phyloP scores from a whole-genome alignment of 169 alveolate genomes.

The Plasmodium knowlesi region DNA sequence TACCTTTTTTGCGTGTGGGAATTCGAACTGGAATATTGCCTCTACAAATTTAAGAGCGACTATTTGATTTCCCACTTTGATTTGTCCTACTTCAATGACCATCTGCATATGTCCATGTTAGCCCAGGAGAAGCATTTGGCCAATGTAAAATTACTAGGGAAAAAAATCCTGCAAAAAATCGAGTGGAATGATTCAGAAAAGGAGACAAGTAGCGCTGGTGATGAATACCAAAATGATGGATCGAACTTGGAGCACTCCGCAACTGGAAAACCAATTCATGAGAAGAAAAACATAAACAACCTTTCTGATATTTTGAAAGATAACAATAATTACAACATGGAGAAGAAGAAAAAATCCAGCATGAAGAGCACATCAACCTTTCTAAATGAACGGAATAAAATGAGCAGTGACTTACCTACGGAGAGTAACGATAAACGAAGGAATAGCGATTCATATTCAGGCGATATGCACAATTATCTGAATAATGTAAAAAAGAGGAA shows the following conservation, averaged over 20 bases:
- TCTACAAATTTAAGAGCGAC: constrained; percentile 72
- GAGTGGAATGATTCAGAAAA: constrained; percentile 35
- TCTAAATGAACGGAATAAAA: background rate
- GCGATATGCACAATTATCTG: background rate
- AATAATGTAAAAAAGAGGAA: constrained; percentile 48
- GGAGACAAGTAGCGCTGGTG: background rate
- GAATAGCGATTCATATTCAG: constrained; percentile 1
- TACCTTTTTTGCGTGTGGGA: constrained; percentile 72
- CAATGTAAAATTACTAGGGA: constrained; percentile 22
- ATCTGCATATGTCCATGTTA: constrained; percentile 46
- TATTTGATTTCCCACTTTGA: constrained; percentile 67
- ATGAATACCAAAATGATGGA: background rate
- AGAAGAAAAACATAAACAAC: background rate
- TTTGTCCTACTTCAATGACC: constrained; percentile 19
- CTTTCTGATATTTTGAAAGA: background rate
- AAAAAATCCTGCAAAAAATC: constrained; percentile 56
- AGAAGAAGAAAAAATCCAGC: background rate
- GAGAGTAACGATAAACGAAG: background rate
- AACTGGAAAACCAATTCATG: background rate
- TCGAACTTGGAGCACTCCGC: background rate
- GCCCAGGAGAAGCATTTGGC: constrained; percentile 69
- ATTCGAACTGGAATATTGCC: constrained; percentile 58
- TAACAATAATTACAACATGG: background rate
- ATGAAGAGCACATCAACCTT: background rate
- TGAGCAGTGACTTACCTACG: background rate